Evolutionary conservation across 2,329 filamentous ascomycete species (phyloP).

Genomic region (Chaetoscypha palmicola): DNA sequence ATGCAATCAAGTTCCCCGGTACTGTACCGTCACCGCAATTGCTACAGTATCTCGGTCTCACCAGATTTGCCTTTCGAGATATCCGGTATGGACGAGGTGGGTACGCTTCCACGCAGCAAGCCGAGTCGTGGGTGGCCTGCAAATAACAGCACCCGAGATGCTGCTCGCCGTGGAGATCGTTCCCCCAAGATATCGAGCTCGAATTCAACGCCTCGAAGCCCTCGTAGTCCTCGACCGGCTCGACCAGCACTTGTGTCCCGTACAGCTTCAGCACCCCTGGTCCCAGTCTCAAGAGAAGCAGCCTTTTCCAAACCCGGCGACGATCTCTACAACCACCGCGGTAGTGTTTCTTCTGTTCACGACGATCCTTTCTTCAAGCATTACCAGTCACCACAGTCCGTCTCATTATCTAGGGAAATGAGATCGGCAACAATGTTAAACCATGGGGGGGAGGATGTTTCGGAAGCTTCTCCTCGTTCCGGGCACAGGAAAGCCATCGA

Average conservation of each 20-base stretch:
- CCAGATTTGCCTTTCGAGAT: background rate
- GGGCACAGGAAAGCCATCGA: conserved; percentile 14
- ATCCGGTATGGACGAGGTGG: conserved; percentile 12
- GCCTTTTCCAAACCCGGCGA: conserved; percentile 15
- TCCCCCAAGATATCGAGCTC: conserved; percentile 2
- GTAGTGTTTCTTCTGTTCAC: conserved; percentile 46
- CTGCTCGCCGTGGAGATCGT: conserved; percentile 1
- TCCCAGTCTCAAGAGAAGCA: conserved; percentile 11
- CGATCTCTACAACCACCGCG: conserved; percentile 31
- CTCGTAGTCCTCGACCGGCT: conserved; percentile 15
- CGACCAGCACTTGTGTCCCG: conserved; percentile 10
- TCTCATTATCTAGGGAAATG: conserved; percentile 29
- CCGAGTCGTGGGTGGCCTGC: conserved; percentile 9
- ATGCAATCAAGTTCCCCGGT: no score
- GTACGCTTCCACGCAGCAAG: conserved; percentile 9
- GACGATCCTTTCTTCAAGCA: conserved; percentile 50
- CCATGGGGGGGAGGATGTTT: conserved; percentile 10
- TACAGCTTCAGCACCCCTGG: conserved; percentile 17
- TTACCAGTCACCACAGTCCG: conserved; percentile 35
- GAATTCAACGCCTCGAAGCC: conserved; percentile 14
- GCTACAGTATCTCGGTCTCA: no score
- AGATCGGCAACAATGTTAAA: conserved; percentile 23
- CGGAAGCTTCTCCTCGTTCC: conserved; percentile 14
- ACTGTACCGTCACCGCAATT: no score
- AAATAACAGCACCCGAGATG: background rate